Evolutionary conservation across 148 eudicot genomes (phyloP), one percentile per base, ranked within the genome.

Genomic region (Chenopodium quinoa): DNA sequence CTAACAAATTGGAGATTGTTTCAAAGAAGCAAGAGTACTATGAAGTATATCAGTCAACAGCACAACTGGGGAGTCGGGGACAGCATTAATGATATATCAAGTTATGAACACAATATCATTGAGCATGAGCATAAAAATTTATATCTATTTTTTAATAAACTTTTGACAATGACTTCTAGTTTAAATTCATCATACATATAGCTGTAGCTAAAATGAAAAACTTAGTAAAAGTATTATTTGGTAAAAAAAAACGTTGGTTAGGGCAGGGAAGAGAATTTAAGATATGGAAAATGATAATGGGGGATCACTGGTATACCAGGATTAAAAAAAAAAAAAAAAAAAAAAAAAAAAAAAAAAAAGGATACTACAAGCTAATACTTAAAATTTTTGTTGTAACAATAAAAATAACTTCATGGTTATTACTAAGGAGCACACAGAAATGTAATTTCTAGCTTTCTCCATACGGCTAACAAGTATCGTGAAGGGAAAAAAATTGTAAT

Each of bases 401-500:
- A 32, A 27, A 7, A 31, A 32, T 14, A 32, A 4, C 16, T 14
- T 16, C 10, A 12, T 69, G n/a, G 31, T 10, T 27, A 65, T 23
- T 1, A 27, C 11, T 9, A 16, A 12, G 50, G 7, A 19, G 16
- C 27, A 34, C 2, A 3, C 50, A 9, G 17, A 7, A 40, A 19
- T 40, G 8, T 40, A 40, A 40, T 40, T 40, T 40, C 44, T 40
- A 20, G 16, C 8, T 71, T 40, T 8, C 74, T 37, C 10, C 23
- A 17, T 34, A 31, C 9, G 25, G 4, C 32, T 50, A 52, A 52
- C 16, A 25, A 48, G 29, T 22, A 68, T 40, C 8, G 70, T 34
- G 31, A 67, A 20, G 25, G 44, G 44, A 23, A 37, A 71, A 75
- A 58, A 73, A 71, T 44, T 60, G 62, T 74, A 27, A 83, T 81